Evolutionary conservation across 164 flowering plant species (phyloP), one percentile per base, ranked within the genome.

Genomic region (Chloranthus sessilifolius): DNA sequence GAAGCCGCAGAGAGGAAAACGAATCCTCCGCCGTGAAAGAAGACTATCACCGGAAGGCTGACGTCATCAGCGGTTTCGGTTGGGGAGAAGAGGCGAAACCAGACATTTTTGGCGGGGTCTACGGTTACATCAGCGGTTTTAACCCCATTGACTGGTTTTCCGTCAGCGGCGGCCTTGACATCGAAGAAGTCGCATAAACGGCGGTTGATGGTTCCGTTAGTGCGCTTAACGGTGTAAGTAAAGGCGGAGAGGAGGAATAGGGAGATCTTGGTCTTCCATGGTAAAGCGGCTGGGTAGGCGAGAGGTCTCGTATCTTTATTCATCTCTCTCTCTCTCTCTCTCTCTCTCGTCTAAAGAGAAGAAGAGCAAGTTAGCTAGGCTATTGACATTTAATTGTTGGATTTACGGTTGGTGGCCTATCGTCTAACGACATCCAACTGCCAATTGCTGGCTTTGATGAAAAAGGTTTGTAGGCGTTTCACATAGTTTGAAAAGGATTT

Each of bases 21-120:
- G 53, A 65, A 65, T 3, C 57, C 69, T 21, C 69, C 64, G 42
- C 69, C 69, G 34, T 65, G 69, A 25, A 54, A 66, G 68, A 16
- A 69, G 25, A 75, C 7, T 31, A 69, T 23, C 14, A 72, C 68
- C 2, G 79, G 72, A 9, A 68, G 47, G 3, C 2, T 1, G 9
- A 3, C 14, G 10, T 20, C 43, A 6, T 20, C n/a, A 9, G 50
- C 1, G 19, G 55, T 0, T 14, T 54, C 28, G 19, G 52, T 1
- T 17, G 58, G 75, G 2, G 9, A 6, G 53, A 28, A 67, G 59
- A 67, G 61, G 15, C 66, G 75, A 29, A 67, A 71, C 69, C 69
- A 71, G 50, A 71, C 55, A 40, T 64, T 24, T 11, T n/a, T n/a
- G n/a, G n/a, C n/a, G n/a, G n/a, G n/a, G n/a, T n/a, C n/a, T n/a